Percentiles rank a stretch among this genome's conserved stretches.
These are phyloP conservation scores for Oenanthe javanica DNA, from an alignment of 140 eudicot genomes.

Conservation along the genomic window DNA sequence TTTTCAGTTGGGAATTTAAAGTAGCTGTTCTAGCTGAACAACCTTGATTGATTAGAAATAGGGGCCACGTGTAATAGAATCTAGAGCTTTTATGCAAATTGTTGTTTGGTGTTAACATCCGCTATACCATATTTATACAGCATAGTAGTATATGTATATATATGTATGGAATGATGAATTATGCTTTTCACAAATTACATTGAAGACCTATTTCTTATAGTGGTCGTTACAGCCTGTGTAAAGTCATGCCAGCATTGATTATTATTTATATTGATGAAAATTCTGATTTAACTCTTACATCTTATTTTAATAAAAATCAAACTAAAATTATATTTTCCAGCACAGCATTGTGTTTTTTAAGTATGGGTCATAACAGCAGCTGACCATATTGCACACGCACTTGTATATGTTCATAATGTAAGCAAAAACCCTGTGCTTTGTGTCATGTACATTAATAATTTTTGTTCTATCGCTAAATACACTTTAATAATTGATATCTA, in stretches of 20 bases:
- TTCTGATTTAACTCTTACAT: background rate
- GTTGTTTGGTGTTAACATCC: constrained; percentile 3
- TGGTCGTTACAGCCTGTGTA: background rate
- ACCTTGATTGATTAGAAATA: background rate
- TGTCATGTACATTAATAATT: background rate
- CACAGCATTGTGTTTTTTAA: background rate
- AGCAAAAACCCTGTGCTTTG: background rate
- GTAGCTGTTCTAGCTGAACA: background rate
- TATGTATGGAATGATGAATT: background rate
- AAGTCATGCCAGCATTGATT: background rate
- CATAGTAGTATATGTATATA: background rate
- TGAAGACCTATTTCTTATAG: background rate
- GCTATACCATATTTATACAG: background rate
- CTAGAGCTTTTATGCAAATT: background rate
- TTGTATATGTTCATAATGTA: background rate
- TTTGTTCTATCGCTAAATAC: no score
- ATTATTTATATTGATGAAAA: background rate
- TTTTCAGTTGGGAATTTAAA: constrained; percentile 1
- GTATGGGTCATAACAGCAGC: background rate
- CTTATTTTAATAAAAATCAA: background rate
- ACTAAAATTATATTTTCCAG: background rate
- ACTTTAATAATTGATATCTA: background rate
- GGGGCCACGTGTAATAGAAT: background rate
- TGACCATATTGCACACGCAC: background rate
- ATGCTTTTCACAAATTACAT: background rate